A percentile compares a stretch with the other conserved stretches of the same genome.
phyloP scores from a whole-genome alignment of 768 basidiomycete species.

The Tubosaeta brunneosetosa region DNA sequence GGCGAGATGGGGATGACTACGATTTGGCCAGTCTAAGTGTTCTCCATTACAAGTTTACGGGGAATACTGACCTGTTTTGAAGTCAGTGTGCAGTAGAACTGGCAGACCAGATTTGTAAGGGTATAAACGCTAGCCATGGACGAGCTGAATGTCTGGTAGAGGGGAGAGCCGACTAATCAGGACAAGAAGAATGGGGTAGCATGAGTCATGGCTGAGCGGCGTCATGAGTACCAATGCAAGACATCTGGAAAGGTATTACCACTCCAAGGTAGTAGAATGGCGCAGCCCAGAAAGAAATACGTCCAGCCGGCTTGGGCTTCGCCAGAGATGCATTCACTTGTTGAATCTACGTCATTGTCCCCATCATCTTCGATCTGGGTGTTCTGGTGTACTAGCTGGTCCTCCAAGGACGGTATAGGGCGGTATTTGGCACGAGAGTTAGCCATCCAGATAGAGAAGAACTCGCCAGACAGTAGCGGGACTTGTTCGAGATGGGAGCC shows the following conservation, averaged over 20 bases:
- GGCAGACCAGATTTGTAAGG: slow-evolving; percentile 60
- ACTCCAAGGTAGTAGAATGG: slow-evolving; percentile 85
- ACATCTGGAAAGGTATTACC: slow-evolving; percentile 43
- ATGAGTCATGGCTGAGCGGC: slow-evolving; percentile 68
- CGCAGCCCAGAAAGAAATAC: slow-evolving; percentile 71
- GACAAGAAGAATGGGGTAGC: slow-evolving; percentile 79
- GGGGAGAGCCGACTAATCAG: slow-evolving; percentile 55
- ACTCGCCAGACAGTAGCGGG: background rate
- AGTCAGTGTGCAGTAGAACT: slow-evolving; percentile 70
- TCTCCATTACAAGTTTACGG: background rate
- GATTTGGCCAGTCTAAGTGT: slow-evolving; percentile 4
- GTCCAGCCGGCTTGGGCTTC: slow-evolving; percentile 54
- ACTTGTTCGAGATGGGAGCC: background rate
- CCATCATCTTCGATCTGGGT: background rate
- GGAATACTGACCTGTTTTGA: slow-evolving; percentile 54
- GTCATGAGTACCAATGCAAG: background rate
- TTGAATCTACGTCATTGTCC: slow-evolving; percentile 15
- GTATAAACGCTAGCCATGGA: slow-evolving; percentile 64
- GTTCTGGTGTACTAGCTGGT: background rate
- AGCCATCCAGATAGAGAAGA: slow-evolving; percentile 4
- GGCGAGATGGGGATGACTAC: slow-evolving; percentile 58
- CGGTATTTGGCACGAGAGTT: background rate
- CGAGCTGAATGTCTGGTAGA: slow-evolving; percentile 59
- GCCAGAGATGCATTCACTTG: slow-evolving; percentile 23
- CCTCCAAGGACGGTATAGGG: slow-evolving; percentile 18